Base-by-base conservation (phyloP, 352 stramenopile species). In the Phytophthora sansomeana region DNA sequence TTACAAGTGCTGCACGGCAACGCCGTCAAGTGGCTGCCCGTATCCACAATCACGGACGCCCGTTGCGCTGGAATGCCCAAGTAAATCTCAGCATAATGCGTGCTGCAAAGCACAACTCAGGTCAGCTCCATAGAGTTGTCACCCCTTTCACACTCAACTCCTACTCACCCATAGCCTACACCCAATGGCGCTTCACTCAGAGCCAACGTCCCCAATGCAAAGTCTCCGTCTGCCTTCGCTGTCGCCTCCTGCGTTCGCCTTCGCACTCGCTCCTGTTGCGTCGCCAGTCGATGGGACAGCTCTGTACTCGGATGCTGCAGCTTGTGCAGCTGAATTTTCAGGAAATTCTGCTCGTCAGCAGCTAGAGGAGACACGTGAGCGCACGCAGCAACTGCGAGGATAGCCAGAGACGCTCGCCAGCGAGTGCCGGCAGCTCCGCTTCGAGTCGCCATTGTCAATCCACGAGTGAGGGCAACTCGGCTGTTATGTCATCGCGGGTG, bases 11-110 rank as follows among this genome's bases (percentile, higher is more conserved):
- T 89, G 55, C 88, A 96, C 1, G 88, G 88, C 26, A 96, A 61
- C 38, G 88, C 88, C 11, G 86, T 96, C 39, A 92, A 67, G 62
- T 92, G 83, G 43, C 88, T 96, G 3, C 88, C 88, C 6, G 88
- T 96, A 41, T 96, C 88, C 6, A 94, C 74, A 29, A 96, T 96
- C 53, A 96, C 80, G 2, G 88, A 96, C n/a, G 84, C 88, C 33
- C 83, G 82, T 69, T 96, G 88, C 7, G 85, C 73, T 5, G 88
- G 88, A 7, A 93, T 78, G 2, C 88, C 88, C 48, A 94, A 62
- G 63, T 94, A 92, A 42, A 96, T 75, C 63, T 94, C 86, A 11
- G 88, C 86, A 43, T 93, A 96, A 43, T 96, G 88, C 28, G 88
- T 96, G 10, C 87, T 91, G 42, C 28, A 74, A 17, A 60, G 16